phyloP scores from a whole-genome alignment of 1,284 basidiomycete species.

The Xanthoconium separans region DNA sequence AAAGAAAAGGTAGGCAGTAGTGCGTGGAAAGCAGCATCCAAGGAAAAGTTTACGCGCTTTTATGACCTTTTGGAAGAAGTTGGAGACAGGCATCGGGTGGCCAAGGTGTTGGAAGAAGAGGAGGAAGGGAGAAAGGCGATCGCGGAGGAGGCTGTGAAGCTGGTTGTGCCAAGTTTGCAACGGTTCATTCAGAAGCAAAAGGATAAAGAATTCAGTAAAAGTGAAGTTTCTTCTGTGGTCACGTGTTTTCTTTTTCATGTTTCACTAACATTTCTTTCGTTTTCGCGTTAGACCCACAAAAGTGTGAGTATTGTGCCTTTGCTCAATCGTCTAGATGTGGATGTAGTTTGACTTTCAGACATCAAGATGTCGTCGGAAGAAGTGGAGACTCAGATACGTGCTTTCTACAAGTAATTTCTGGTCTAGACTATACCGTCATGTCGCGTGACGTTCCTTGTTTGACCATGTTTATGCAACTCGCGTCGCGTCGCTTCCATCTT shows the following conservation, averaged over 20 bases:
- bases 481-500: too few species aligned
- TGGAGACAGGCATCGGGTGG: conserved; percentile 66
- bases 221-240: conserved; percentile 35
- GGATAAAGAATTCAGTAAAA: conserved; percentile 82
- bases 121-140: conserved; percentile 53
- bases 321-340: not conserved
- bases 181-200: conserved; percentile 69
- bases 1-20: conserved; percentile 52
- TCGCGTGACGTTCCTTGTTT: too few species aligned
- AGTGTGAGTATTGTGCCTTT: conserved; percentile 52
- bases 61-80: conserved; percentile 77
- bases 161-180: conserved; percentile 71
- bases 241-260: not conserved
- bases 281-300: conserved; percentile 62
- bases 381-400: conserved; percentile 67
- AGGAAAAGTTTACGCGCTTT: conserved; percentile 79
- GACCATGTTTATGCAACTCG: too few species aligned
- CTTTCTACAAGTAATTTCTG: conserved; percentile 46
- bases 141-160: conserved; percentile 69
- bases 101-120: conserved; percentile 71
- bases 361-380: conserved; percentile 77
- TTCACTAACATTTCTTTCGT: not conserved
- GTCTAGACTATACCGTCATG: not conserved
- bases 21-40: conserved; percentile 55
- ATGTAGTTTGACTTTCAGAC: conserved; percentile 44